phyloP scores from a whole-genome alignment of 345 rosid genomes.

The Rhodamnia rubescens region DNA sequence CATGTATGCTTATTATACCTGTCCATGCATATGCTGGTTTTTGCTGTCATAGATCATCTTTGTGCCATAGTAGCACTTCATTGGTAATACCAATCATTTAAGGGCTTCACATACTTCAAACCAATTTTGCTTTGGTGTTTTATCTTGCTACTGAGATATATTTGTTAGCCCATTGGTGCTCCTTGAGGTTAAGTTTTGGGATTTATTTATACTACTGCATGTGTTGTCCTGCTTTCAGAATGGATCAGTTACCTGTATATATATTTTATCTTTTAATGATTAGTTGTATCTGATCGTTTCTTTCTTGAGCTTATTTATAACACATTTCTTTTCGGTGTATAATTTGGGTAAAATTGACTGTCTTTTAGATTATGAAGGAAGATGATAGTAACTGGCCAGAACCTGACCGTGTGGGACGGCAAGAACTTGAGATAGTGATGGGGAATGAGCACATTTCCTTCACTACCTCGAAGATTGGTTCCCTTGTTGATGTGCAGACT shows the following conservation, averaged over 20 bases:
- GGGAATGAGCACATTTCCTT: constrained; percentile 96
- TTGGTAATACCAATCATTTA: background rate
- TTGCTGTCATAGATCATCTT: background rate
- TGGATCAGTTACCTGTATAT: background rate
- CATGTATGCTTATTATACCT: background rate
- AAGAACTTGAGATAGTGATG: constrained; percentile 98
- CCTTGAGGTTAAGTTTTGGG: background rate
- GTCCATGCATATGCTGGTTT: background rate
- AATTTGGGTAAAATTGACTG: background rate
- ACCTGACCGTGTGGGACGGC: constrained; percentile 93
- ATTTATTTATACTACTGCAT: background rate
- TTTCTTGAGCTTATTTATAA: background rate
- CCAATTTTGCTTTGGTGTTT: background rate
- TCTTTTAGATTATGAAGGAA: constrained; percentile 89
- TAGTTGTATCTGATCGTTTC: background rate
- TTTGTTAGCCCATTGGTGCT: background rate
- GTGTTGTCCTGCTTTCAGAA: background rate
- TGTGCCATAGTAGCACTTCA: background rate
- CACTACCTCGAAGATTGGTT: constrained; percentile 93
- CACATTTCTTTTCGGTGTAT: background rate
- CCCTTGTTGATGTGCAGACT: constrained; percentile 90
- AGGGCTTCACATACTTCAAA: background rate
- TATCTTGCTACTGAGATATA: background rate
- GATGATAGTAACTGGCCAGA: constrained; percentile 98
- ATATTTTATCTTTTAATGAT: background rate